Evolutionary conservation across 1,284 basidiomycete species (phyloP).

Genomic region (Pseudozyma hubeiensis): DNA sequence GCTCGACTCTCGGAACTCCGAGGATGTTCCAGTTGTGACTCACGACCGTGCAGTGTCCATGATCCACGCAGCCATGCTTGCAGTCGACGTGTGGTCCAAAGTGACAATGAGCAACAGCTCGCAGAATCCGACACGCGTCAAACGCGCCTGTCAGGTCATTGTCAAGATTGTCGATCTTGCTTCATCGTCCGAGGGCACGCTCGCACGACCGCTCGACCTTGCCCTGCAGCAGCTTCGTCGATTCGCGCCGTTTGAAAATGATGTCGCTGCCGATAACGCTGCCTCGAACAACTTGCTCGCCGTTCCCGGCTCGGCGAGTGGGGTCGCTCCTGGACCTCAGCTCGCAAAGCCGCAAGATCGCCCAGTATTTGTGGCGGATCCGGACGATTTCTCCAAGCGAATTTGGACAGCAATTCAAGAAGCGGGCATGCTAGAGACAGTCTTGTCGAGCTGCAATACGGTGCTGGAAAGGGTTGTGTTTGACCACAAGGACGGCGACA

Average conservation of each 20-base stretch:
- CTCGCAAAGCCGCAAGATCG: background rate
- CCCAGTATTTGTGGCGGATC: background rate
- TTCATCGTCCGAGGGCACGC: background rate
- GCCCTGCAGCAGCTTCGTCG: constrained; percentile 24
- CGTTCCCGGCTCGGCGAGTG: constrained; percentile 15
- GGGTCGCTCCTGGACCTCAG: constrained; percentile 5
- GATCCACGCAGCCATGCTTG: constrained; percentile 22
- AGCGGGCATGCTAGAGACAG: constrained; percentile 6
- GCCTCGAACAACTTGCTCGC: constrained; percentile 3
- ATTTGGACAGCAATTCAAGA: constrained; percentile 31
- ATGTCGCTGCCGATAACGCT: too few relatives aligned
- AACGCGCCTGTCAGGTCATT: constrained; percentile 18
- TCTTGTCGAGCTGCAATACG: constrained; percentile 20
- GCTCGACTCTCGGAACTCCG: constrained; percentile 1
- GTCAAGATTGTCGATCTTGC: constrained; percentile 6
- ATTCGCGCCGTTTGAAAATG: background rate
- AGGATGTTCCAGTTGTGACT: background rate
- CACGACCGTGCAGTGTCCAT: constrained; percentile 5
- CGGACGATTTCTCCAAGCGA: background rate
- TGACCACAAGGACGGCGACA: constrained; percentile 9
- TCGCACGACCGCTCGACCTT: background rate
- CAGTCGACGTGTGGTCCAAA: constrained; percentile 12
- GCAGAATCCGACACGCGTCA: constrained; percentile 1
- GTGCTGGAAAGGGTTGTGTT: constrained; percentile 17
- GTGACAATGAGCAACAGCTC: background rate